These are phyloP conservation scores for Xylaria sp. DNA, from an alignment of 2,329 filamentous ascomycete genomes.

Conservation along the genomic window DNA sequence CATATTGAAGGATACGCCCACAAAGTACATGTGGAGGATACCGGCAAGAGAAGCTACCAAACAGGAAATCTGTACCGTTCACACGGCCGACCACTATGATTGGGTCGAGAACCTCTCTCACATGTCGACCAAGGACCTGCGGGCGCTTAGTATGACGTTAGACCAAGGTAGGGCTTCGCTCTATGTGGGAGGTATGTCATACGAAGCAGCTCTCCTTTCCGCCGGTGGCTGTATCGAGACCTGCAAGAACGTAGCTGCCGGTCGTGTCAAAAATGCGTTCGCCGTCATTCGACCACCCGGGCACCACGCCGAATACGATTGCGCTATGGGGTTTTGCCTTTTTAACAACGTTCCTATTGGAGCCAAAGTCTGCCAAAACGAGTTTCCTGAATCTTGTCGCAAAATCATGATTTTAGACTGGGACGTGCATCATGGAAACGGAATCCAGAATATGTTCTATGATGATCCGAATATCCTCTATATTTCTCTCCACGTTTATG, in stretches of 20 bases:
- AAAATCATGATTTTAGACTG: conserved; percentile 96
- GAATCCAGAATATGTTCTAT: conserved; percentile 96
- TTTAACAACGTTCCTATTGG: conserved; percentile 98
- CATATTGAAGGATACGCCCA: conserved; percentile 65
- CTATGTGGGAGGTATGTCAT: conserved; percentile 86
- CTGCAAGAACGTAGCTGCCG: conserved; percentile 86
- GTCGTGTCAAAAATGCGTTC: conserved; percentile 91
- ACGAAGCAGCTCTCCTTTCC: conserved; percentile 82
- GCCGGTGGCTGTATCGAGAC: conserved; percentile 96
- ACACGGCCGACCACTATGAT: conserved; percentile 78
- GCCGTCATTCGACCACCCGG: conserved; percentile 95
- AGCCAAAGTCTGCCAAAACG: conserved; percentile 84
- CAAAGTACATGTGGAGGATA: conserved; percentile 79
- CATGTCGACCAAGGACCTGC: conserved; percentile 72
- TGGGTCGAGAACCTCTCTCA: conserved; percentile 74
- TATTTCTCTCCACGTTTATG: conserved; percentile 92
- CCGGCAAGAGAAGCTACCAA: conserved; percentile 79
- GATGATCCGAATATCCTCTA: conserved; percentile 94
- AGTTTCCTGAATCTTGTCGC: conserved; percentile 82
- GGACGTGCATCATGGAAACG: conserved; percentile 86
- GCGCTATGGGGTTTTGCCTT: conserved; percentile 93
- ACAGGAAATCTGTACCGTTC: conserved; percentile 83
- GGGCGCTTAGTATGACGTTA: conserved; percentile 70
- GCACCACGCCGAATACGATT: conserved; percentile 89
- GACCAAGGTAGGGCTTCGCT: conserved; percentile 78